These are phyloP conservation scores for Pestalotiopsis sp. DNA, from an alignment of 2,329 filamentous ascomycete species.

Conservation along the genomic window DNA sequence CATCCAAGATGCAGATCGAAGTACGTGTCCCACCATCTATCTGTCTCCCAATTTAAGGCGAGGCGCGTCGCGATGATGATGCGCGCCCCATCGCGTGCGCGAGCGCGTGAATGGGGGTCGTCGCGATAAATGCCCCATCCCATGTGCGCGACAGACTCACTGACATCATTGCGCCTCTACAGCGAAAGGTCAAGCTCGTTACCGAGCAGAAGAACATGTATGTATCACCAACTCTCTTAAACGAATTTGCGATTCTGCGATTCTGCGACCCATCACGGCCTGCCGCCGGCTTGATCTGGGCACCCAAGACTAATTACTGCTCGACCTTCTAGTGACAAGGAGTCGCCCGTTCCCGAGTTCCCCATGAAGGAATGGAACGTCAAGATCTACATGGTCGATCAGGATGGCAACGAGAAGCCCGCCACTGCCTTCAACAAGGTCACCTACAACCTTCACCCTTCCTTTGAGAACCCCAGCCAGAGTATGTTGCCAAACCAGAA, in stretches of 20 bases:
- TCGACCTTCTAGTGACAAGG: constrained; percentile 66
- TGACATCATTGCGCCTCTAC: constrained; percentile 40
- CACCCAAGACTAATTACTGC: not conserved
- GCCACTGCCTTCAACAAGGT: constrained; percentile 91
- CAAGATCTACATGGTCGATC: constrained; percentile 80
- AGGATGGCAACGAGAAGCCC: constrained; percentile 80
- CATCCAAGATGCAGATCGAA: constrained; percentile 13
- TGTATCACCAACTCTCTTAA: constrained; percentile 38
- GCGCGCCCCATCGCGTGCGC: not conserved
- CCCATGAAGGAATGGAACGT: constrained; percentile 94
- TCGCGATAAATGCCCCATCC: not conserved
- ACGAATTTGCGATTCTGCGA: not conserved
- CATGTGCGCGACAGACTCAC: not conserved
- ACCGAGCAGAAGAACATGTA: constrained; percentile 91
- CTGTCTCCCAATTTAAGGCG: no score
- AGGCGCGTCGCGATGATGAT: no score
- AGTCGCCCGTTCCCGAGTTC: constrained; percentile 81
- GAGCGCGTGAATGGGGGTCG: not conserved
- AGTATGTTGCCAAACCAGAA: constrained; percentile 57
- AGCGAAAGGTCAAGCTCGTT: constrained; percentile 89
- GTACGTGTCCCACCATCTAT: not conserved
- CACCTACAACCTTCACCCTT: constrained; percentile 90
- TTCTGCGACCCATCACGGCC: no score
- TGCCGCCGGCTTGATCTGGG: not conserved
- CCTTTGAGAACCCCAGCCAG: constrained; percentile 85